A percentile compares a stretch with the other conserved stretches of the same genome.
Evolutionary conservation across 805 yeast species (phyloP).

Genomic region (Danielozyma ontarioensis): DNA sequence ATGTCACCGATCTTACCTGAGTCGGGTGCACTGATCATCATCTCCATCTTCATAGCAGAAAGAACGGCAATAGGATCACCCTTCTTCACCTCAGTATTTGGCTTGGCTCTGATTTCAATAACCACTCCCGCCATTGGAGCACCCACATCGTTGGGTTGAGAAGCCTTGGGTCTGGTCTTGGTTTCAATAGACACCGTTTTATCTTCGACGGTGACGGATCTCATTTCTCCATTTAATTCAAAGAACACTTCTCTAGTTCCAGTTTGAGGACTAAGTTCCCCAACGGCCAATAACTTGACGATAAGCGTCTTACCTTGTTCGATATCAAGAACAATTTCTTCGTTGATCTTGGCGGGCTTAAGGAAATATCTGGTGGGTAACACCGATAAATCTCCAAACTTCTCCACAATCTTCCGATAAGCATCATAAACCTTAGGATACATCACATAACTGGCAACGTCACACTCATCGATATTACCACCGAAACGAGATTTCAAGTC

Average conservation of each 20-base stretch:
- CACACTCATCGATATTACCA: slow-evolving; percentile 66
- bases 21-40: slow-evolving; percentile 92
- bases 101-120: slow-evolving; percentile 87
- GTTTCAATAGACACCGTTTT: slow-evolving; percentile 81
- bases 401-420: slow-evolving; percentile 65
- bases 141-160: slow-evolving; percentile 88
- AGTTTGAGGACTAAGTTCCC: slow-evolving; percentile 77
- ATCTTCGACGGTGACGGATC: slow-evolving; percentile 91
- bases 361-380: slow-evolving; percentile 90
- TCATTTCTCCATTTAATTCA: slow-evolving; percentile 96
- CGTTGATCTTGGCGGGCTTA: slow-evolving; percentile 81
- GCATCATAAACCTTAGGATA: slow-evolving; percentile 96
- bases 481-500: slow-evolving; percentile 78
- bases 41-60: slow-evolving; percentile 99
- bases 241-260: slow-evolving; percentile 96
- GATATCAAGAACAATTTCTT: slow-evolving; percentile 83
- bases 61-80: slow-evolving; percentile 93
- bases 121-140: slow-evolving; percentile 99
- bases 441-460: slow-evolving; percentile 94
- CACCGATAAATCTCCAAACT: slow-evolving; percentile 89
- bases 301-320: slow-evolving; percentile 94
- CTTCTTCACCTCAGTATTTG: slow-evolving; percentile 85
- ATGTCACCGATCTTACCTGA: slow-evolving; percentile 80
- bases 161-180: slow-evolving; percentile 86
- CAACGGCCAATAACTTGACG: slow-evolving; percentile 86